phyloP scores from a whole-genome alignment of 2,329 filamentous ascomycete genomes.

The Claviceps arundinis region DNA sequence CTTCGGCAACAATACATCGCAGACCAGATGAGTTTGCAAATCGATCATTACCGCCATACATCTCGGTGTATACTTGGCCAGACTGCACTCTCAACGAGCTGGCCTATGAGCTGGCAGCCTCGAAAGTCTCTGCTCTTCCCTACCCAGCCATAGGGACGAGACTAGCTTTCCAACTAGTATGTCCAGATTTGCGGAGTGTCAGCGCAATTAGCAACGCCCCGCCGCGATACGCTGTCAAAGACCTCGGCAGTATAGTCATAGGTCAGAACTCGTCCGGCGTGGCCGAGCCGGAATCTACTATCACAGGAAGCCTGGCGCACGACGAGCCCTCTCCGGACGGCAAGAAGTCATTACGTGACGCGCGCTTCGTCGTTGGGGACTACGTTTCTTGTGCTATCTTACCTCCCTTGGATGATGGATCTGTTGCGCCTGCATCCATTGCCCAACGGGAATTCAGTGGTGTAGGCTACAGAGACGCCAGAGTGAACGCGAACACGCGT shows the following conservation, averaged over 20 bases:
- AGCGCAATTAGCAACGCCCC: slow-evolving; percentile 13
- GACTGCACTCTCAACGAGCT: slow-evolving; percentile 72
- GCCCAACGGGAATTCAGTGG: slow-evolving; percentile 13
- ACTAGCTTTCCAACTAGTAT: slow-evolving; percentile 77
- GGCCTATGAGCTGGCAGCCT: slow-evolving; percentile 57
- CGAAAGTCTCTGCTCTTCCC: slow-evolving; percentile 54
- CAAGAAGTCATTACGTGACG: slow-evolving; percentile 66
- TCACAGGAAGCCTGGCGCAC: slow-evolving; percentile 18
- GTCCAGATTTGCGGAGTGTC: slow-evolving; percentile 50
- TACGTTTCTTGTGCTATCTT: slow-evolving; percentile 74
- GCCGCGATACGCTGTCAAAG: slow-evolving; percentile 59
- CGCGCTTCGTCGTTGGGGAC: slow-evolving; percentile 77
- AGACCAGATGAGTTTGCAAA: slow-evolving; percentile 60
- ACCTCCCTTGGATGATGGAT: slow-evolving; percentile 60
- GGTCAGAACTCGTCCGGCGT: slow-evolving; percentile 41
- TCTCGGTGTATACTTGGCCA: slow-evolving; percentile 79
- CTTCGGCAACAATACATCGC: not conserved
- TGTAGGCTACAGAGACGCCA: slow-evolving; percentile 5
- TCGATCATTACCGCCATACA: slow-evolving; percentile 45
- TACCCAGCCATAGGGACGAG: slow-evolving; percentile 66
- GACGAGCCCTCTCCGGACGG: slow-evolving; percentile 50
- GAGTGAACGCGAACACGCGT: slow-evolving; percentile 13
- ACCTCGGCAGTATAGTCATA: slow-evolving; percentile 72
- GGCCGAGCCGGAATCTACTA: slow-evolving; percentile 25
- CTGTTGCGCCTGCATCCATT: slow-evolving; percentile 49